A percentile compares a stretch with the other conserved stretches of the same genome.
Conservation (phyloP, 1,284 basidiomycete species). For the Puccinia triticina region DNA sequence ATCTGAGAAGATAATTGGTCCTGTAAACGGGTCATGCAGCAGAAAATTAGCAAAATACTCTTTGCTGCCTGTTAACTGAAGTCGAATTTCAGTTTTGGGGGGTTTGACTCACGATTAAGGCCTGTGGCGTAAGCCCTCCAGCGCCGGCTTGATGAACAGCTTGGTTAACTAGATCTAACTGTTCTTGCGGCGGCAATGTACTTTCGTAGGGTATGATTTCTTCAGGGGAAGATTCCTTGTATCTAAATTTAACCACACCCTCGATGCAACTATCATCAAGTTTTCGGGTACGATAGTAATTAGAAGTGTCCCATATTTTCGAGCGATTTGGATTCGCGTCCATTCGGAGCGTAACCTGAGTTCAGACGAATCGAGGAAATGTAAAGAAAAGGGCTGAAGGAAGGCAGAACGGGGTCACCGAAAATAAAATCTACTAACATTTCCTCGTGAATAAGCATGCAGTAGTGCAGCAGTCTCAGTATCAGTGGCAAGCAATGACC, state of each 20-base stretch:
- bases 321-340: conserved; percentile 20
- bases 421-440: background rate
- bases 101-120: conserved; percentile 27
- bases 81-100: background rate
- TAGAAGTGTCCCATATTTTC: conserved; percentile 36
- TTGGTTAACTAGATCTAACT: conserved; percentile 21
- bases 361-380: background rate
- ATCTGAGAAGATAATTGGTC: conserved; percentile 21
- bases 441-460: conserved; percentile 44
- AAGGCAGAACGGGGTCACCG: background rate
- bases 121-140: conserved; percentile 23
- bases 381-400: background rate
- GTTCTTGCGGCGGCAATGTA: background rate
- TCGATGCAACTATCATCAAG: conserved; percentile 43
- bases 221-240: background rate
- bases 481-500: conserved; percentile 47
- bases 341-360: conserved; percentile 32
- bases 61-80: background rate
- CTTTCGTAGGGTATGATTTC: background rate
- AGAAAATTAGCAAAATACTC: background rate
- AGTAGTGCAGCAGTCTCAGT: conserved; percentile 43
- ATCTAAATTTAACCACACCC: conserved; percentile 27
- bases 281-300: conserved; percentile 39
- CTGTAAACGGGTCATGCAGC: background rate
- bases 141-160: conserved; percentile 34